Evolutionary conservation across 2,329 filamentous ascomycete species (phyloP).

Genomic region (Talaromyces atroroseus): DNA sequence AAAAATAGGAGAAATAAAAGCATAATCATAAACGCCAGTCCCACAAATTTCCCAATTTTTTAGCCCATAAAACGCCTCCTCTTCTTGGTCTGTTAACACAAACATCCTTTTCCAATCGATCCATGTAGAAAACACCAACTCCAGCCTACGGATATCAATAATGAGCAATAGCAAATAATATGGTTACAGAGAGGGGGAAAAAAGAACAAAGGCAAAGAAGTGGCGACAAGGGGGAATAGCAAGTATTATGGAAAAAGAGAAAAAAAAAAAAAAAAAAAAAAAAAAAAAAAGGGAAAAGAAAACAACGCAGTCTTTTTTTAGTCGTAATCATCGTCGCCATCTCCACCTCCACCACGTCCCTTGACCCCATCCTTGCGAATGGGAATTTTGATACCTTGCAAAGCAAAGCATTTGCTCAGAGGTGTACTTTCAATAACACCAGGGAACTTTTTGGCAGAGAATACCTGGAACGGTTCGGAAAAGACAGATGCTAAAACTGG

Average conservation of each 20-base stretch:
- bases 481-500: conserved; percentile 81
- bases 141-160: conserved; percentile 8
- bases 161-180: not conserved
- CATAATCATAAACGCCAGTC: not conserved
- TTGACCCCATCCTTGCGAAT: conserved; percentile 77
- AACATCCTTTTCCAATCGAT: not conserved
- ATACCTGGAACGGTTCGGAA: conserved; percentile 86
- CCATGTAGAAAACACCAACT: conserved; percentile 1
- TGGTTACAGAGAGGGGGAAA: not conserved
- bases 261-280: not conserved
- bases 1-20: not conserved
- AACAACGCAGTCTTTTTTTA: not conserved
- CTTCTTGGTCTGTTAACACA: not conserved
- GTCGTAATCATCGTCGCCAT: conserved; percentile 13
- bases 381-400: conserved; percentile 93
- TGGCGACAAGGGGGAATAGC: not conserved
- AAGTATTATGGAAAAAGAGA: not conserved
- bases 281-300: not conserved
- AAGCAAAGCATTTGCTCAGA: conserved; percentile 86
- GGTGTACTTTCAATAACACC: conserved; percentile 91
- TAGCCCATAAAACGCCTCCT: conserved; percentile 1
- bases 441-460: conserved; percentile 95
- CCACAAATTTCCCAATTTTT: not conserved
- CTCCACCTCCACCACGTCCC: conserved; percentile 18
- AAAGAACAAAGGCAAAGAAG: not conserved